A percentile compares a stretch with the other conserved stretches of the same genome.
phyloP scores from a whole-genome alignment of 2,329 filamentous ascomycete genomes.

The Parascedosporium putredinis region DNA sequence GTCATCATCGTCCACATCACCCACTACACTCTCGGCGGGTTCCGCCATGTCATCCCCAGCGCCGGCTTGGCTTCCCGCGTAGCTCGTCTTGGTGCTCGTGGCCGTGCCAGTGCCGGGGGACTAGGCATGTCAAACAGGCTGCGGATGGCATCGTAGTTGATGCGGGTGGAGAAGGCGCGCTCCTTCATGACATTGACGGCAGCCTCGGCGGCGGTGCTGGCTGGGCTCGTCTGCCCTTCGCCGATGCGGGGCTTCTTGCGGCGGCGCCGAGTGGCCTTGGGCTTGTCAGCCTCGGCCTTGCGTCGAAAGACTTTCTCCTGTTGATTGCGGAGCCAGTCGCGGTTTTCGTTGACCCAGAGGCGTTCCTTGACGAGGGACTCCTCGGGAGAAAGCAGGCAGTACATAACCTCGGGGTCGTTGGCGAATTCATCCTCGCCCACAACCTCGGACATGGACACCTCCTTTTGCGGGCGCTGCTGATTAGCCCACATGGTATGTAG shows the following conservation, averaged over 20 bases:
- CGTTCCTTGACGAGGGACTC: conserved; percentile 78
- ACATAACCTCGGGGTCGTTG: conserved; percentile 76
- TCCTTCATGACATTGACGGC: conserved; percentile 58
- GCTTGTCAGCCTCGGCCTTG: conserved; percentile 49
- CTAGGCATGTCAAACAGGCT: conserved; percentile 41
- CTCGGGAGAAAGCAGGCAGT: conserved; percentile 62
- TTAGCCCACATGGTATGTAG: conserved; percentile 43
- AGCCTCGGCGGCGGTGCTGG: conserved; percentile 58
- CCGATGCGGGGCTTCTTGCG: conserved; percentile 48
- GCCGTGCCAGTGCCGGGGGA: conserved; percentile 16
- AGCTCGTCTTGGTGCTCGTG: conserved; percentile 42
- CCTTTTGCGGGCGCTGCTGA: conserved; percentile 34
- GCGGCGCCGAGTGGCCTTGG: conserved; percentile 47
- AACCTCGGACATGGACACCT: conserved; percentile 48
- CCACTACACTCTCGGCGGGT: conserved; percentile 21
- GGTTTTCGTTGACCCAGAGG: conserved; percentile 92
- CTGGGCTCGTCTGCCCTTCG: conserved; percentile 55
- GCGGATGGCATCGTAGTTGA: conserved; percentile 59
- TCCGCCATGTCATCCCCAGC: conserved; percentile 19
- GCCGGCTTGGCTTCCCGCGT: conserved; percentile 20
- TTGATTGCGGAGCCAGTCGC: conserved; percentile 80
- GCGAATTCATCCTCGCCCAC: conserved; percentile 77
- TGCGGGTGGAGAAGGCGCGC: conserved; percentile 60
- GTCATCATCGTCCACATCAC: conserved; percentile 25
- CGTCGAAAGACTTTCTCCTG: conserved; percentile 73